Evolutionary conservation across 345 rosid species (phyloP).

Genomic region (Aethionema arabicum): DNA sequence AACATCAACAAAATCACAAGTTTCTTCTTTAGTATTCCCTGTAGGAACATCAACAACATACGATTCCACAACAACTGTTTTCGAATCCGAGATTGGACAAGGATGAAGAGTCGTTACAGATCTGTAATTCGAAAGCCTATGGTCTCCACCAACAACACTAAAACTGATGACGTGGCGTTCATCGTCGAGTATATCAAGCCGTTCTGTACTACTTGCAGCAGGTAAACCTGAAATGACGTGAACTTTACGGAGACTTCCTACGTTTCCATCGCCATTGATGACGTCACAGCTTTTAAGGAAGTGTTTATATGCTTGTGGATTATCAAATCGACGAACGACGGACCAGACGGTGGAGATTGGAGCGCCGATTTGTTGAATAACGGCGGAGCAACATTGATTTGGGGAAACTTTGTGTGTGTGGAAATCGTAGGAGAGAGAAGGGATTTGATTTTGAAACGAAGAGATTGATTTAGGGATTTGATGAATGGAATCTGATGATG

Average conservation of each 20-base stretch:
- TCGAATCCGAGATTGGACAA: constrained; percentile 43
- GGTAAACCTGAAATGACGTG: constrained; percentile 72
- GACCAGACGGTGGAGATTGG: constrained; percentile 73
- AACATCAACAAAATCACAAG: constrained; percentile 67
- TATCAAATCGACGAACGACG: constrained; percentile 67
- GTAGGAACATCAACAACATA: constrained; percentile 83
- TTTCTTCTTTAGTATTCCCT: constrained; percentile 80
- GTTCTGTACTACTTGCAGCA: constrained; percentile 56
- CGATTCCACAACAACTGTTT: constrained; percentile 81
- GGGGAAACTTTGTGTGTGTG: constrained; percentile 49
- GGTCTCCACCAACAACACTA: constrained; percentile 68
- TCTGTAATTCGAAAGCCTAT: constrained; percentile 58
- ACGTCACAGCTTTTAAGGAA: constrained; percentile 67
- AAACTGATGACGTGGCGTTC: constrained; percentile 65
- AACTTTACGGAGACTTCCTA: constrained; percentile 60
- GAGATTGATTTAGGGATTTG: constrained; percentile 33
- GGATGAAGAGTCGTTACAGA: constrained; percentile 67
- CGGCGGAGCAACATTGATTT: constrained; percentile 68
- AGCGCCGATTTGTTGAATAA: constrained; percentile 55
- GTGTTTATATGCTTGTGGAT: constrained; percentile 75
- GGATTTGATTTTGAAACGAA: constrained; percentile 40
- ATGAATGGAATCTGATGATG: constrained; percentile 31
- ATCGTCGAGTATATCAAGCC: constrained; percentile 67
- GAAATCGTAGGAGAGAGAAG: constrained; percentile 41
- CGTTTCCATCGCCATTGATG: constrained; percentile 58